A percentile compares a stretch with the other conserved stretches of the same genome.
Evolutionary conservation across 1,139 yeast species (phyloP).

Genomic region (Meyerozyma smithsonii): DNA sequence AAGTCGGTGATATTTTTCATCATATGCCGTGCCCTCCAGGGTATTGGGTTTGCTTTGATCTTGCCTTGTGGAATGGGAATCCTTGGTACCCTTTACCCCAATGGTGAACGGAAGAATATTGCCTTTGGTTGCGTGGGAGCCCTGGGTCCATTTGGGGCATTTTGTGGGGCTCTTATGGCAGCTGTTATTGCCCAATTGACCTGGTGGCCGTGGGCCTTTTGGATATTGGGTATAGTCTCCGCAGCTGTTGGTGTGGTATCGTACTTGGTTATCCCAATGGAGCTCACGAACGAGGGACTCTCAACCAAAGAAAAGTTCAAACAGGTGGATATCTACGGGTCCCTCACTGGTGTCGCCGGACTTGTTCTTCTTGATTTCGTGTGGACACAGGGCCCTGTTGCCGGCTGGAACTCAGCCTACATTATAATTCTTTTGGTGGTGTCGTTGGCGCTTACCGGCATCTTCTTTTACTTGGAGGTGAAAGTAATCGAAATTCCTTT

Average conservation of each 20-base stretch:
- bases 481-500: constrained; percentile 33
- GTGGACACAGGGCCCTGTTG: constrained; percentile 53
- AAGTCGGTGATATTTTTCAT: constrained; percentile 43
- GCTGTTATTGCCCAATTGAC: constrained; percentile 39
- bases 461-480: constrained; percentile 28
- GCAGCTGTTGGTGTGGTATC: constrained; percentile 24
- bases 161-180: constrained; percentile 44
- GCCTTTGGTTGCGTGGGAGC: constrained; percentile 51
- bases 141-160: constrained; percentile 53
- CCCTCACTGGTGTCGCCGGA: constrained; percentile 43
- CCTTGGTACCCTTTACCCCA: constrained; percentile 43
- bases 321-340: constrained; percentile 42
- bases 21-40: constrained; percentile 49
- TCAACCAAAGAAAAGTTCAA: constrained; percentile 10
- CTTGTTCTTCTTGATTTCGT: constrained; percentile 46
- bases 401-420: constrained; percentile 45
- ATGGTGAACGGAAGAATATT: constrained; percentile 44
- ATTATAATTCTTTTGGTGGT: constrained; percentile 41
- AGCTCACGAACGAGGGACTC: constrained; percentile 6
- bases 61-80: constrained; percentile 52
- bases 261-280: constrained; percentile 29
- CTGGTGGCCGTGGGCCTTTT: constrained; percentile 54
- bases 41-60: constrained; percentile 49
- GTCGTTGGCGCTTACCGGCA: constrained; percentile 30
- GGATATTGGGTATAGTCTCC: constrained; percentile 37